phyloP scores from a whole-genome alignment of 345 rosid species.

The Theobroma cacao region DNA sequence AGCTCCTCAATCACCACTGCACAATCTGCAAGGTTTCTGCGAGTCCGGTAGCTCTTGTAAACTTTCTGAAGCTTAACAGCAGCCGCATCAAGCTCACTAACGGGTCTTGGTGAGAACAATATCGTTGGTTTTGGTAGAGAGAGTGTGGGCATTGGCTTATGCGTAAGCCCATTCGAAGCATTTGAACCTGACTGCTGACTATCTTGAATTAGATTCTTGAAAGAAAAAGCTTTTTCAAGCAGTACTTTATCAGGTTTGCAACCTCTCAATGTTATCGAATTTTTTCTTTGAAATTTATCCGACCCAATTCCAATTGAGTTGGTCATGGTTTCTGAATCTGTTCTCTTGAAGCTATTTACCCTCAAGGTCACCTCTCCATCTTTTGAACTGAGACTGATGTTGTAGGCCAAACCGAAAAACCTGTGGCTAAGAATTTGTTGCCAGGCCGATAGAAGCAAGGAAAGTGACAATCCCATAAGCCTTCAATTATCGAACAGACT shows the following conservation, averaged over 20 bases:
- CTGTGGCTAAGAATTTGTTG: conserved; percentile 28
- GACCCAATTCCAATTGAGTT: conserved; percentile 13
- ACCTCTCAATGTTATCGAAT: conserved; percentile 30
- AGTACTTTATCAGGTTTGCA: conserved; percentile 30
- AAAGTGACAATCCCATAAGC: conserved; percentile 39
- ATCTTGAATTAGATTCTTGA: conserved; percentile 30
- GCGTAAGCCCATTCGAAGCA: not conserved
- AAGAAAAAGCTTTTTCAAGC: conserved; percentile 28
- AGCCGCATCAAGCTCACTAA: conserved; percentile 75
- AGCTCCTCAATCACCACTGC: conserved; percentile 88
- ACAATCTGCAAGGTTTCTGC: conserved; percentile 93
- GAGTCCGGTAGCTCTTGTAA: conserved; percentile 84
- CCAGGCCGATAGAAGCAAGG: conserved; percentile 41
- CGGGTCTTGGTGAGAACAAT: conserved; percentile 65
- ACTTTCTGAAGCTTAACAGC: conserved; percentile 85
- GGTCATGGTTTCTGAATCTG: conserved; percentile 31
- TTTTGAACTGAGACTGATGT: conserved; percentile 20
- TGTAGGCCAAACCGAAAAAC: conserved; percentile 17
- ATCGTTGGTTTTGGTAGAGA: conserved; percentile 51
- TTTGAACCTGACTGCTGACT: conserved; percentile 3
- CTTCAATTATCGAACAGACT: not conserved
- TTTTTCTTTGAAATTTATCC: conserved; percentile 2
- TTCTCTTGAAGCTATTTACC: conserved; percentile 32
- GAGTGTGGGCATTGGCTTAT: conserved; percentile 29
- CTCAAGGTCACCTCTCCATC: conserved; percentile 20